phyloP scores from a whole-genome alignment of 148 eudicot species.

The Rhododendron griersonianum region DNA sequence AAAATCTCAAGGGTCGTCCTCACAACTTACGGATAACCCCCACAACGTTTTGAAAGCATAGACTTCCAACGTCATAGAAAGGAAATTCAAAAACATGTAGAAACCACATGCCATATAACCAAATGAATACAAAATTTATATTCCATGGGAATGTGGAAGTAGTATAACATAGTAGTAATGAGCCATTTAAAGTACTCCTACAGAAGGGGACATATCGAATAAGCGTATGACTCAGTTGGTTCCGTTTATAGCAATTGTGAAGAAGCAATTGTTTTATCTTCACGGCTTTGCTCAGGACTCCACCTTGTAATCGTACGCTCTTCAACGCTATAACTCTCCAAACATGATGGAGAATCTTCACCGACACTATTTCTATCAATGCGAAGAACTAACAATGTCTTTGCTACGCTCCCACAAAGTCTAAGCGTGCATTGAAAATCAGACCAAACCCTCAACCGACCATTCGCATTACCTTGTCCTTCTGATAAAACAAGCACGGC shows the following conservation, averaged over 20 bases:
- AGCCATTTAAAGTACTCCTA: neutral
- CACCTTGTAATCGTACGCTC: slow-evolving; percentile 57
- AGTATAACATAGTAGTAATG: neutral
- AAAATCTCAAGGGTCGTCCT: neutral
- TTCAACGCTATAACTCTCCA: slow-evolving; percentile 36
- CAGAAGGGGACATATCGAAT: neutral
- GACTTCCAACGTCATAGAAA: neutral
- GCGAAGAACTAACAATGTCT: slow-evolving; percentile 58
- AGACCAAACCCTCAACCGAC: slow-evolving; percentile 64
- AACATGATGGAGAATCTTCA: slow-evolving; percentile 31
- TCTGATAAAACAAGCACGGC: slow-evolving; percentile 53
- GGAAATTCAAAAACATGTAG: neutral
- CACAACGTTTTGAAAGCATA: neutral
- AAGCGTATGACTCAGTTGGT: neutral
- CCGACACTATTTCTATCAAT: slow-evolving; percentile 19
- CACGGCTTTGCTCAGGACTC: slow-evolving; percentile 61
- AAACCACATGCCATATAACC: neutral
- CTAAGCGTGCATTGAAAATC: slow-evolving; percentile 66
- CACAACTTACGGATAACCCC: neutral
- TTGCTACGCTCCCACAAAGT: slow-evolving; percentile 78
- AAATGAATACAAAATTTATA: neutral
- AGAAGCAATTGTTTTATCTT: slow-evolving; percentile 18
- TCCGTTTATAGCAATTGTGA: neutral
- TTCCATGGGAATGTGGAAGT: neutral
- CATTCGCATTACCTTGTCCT: slow-evolving; percentile 15